Conservation (phyloP, 2,329 filamentous ascomycete genomes). For the Colletotrichum liriopes region DNA sequence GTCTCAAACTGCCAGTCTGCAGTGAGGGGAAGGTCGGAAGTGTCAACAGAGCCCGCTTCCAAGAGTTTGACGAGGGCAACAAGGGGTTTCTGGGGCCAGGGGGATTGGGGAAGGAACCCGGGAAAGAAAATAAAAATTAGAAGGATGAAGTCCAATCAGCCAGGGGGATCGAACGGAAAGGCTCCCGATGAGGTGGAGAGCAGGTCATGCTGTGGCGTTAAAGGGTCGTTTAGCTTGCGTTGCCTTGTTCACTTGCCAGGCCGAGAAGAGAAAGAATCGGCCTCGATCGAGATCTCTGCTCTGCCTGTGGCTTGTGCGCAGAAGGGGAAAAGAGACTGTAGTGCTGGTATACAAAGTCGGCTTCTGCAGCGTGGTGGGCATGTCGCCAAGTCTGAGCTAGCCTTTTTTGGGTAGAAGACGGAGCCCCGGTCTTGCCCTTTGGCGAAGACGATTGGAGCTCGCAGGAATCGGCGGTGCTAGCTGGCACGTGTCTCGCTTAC, state of each 20-base stretch:
- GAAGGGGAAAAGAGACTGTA: background rate
- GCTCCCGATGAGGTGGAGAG: slow-evolving; percentile 27
- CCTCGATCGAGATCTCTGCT: slow-evolving; percentile 40
- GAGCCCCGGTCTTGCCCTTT: background rate
- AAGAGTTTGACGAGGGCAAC: slow-evolving; percentile 5
- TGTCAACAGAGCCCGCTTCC: background rate
- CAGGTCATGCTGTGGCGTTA: slow-evolving; percentile 25
- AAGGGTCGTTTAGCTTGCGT: slow-evolving; percentile 27
- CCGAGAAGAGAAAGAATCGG: slow-evolving; percentile 37
- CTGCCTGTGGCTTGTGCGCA: slow-evolving; percentile 32
- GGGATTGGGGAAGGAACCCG: background rate
- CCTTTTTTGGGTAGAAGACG: background rate
- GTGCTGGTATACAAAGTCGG: background rate
- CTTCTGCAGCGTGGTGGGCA: background rate
- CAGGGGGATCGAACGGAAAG: slow-evolving; percentile 21
- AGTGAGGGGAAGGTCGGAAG: background rate
- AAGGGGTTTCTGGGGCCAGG: background rate
- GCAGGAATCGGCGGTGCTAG: background rate
- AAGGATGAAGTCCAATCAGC: background rate
- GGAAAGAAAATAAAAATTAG: slow-evolving; percentile 7
- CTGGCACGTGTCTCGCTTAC: slow-evolving; percentile 21
- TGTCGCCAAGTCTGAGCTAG: background rate
- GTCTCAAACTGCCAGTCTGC: background rate
- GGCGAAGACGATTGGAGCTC: background rate
- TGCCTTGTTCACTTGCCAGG: slow-evolving; percentile 27